Conservation (phyloP, 129 eudicot genomes). For the Centaurea solstitialis region DNA sequence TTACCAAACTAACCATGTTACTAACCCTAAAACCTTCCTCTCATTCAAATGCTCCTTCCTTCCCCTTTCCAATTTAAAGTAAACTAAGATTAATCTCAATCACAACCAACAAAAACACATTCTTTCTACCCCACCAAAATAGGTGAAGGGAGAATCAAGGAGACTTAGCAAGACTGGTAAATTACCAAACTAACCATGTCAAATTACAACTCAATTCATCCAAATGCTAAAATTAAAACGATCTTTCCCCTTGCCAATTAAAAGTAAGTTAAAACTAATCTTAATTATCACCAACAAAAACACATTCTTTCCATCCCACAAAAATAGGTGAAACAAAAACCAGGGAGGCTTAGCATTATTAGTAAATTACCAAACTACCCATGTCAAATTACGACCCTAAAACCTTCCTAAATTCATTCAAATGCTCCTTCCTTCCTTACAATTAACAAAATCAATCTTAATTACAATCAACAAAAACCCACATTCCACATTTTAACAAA, state of each 20-base stretch:
- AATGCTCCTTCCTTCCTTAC: too few species aligned
- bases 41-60: too few species aligned
- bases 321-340: background rate
- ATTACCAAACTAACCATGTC: background rate
- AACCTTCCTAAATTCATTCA: background rate
- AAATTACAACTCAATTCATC: too few species aligned
- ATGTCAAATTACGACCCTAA: background rate
- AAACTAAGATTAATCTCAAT: too few species aligned
- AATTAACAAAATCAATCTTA: background rate
- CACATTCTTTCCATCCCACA: background rate
- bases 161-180: background rate
- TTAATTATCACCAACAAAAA: background rate
- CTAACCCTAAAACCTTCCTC: too few species aligned
- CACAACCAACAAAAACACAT: too few species aligned
- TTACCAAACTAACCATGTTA: too few species aligned
- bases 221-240: too few species aligned
- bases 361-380: background rate
- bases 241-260: too few species aligned
- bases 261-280: too few species aligned
- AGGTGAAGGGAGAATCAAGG: background rate
- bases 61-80: too few species aligned
- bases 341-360: background rate
- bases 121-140: background rate
- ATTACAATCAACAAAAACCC: conserved; percentile 3
- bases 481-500: background rate